Percentiles rank a stretch among this genome's conserved stretches.
phyloP scores from a whole-genome alignment of 1,284 basidiomycete species.

The Ustilago trichophora region DNA sequence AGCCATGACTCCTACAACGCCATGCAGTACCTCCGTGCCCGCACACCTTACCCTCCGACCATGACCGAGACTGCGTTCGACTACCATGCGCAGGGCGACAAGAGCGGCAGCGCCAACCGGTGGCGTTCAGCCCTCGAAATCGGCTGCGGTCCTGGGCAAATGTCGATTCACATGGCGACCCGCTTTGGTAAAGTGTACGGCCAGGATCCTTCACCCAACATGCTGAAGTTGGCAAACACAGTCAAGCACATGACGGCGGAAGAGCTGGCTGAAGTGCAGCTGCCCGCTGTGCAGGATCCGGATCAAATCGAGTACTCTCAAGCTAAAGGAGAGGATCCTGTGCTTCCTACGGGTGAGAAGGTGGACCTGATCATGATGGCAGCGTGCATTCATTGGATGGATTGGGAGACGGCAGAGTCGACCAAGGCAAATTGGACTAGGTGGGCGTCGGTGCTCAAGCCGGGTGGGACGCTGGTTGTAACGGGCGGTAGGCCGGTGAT shows the following conservation, averaged over 20 bases:
- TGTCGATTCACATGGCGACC: constrained; percentile 43
- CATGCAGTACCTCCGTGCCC: constrained; percentile 34
- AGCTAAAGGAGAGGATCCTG: constrained; percentile 30
- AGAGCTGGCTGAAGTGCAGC: constrained; percentile 23
- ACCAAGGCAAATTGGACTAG: constrained; percentile 21
- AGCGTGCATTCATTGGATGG: constrained; percentile 47
- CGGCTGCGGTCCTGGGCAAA: constrained; percentile 43
- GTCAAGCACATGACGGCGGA: constrained; percentile 41
- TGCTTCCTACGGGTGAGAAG: constrained; percentile 32
- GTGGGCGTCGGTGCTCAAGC: constrained; percentile 38
- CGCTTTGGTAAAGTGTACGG: constrained; percentile 36
- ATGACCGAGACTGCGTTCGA: constrained; percentile 35
- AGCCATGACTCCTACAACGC: constrained; percentile 41
- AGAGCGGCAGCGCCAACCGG: background rate
- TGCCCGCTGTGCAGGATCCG: constrained; percentile 28
- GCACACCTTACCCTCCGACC: constrained; percentile 42
- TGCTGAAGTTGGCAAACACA: constrained; percentile 42
- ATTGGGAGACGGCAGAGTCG: constrained; percentile 27
- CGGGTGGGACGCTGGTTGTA: constrained; percentile 37
- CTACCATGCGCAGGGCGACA: constrained; percentile 29
- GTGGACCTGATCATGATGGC: constrained; percentile 48
- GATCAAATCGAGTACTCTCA: constrained; percentile 25
- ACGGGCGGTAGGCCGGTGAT: constrained; percentile 30
- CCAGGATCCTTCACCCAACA: constrained; percentile 38
- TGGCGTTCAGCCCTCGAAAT: constrained; percentile 43